Evolutionary conservation across 495 filamentous ascomycete species (phyloP).

Genomic region (Bombardia bombarda): DNA sequence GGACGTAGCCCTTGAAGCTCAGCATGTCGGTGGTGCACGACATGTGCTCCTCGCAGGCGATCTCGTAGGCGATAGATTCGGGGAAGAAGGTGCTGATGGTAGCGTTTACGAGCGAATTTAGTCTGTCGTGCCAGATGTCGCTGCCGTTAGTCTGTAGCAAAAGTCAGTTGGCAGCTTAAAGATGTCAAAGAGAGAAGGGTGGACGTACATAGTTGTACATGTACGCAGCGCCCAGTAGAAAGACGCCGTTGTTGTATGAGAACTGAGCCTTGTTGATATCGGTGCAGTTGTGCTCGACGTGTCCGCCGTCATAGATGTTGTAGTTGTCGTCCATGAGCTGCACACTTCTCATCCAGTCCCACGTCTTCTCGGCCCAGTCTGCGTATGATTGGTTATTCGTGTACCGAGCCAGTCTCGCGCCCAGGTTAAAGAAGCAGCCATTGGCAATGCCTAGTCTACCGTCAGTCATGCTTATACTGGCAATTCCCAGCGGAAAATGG

Average conservation of each 20-base stretch:
- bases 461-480: conserved; percentile 6
- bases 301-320: conserved; percentile 68
- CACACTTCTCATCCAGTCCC: conserved; percentile 58
- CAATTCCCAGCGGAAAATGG: background rate
- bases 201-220: conserved; percentile 65
- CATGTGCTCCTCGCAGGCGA: conserved; percentile 55
- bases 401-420: conserved; percentile 68
- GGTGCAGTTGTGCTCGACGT: conserved; percentile 55
- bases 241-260: conserved; percentile 71
- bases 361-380: conserved; percentile 63
- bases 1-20: conserved; percentile 80
- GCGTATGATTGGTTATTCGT: conserved; percentile 72
- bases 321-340: conserved; percentile 58
- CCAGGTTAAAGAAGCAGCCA: conserved; percentile 80
- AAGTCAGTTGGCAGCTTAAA: conserved; percentile 1
- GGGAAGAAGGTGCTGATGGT: conserved; percentile 54
- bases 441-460: conserved; percentile 53
- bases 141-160: conserved; percentile 47
- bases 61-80: conserved; percentile 48
- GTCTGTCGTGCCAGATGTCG: conserved; percentile 50
- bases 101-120: conserved; percentile 52
- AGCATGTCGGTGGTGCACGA: conserved; percentile 68
- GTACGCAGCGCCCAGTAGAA: conserved; percentile 62
- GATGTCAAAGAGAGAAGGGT: background rate
- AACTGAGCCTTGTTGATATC: conserved; percentile 58